These are phyloP conservation scores for Vigna trinervia DNA, from an alignment of 306 rosid species.

Conservation along the genomic window DNA sequence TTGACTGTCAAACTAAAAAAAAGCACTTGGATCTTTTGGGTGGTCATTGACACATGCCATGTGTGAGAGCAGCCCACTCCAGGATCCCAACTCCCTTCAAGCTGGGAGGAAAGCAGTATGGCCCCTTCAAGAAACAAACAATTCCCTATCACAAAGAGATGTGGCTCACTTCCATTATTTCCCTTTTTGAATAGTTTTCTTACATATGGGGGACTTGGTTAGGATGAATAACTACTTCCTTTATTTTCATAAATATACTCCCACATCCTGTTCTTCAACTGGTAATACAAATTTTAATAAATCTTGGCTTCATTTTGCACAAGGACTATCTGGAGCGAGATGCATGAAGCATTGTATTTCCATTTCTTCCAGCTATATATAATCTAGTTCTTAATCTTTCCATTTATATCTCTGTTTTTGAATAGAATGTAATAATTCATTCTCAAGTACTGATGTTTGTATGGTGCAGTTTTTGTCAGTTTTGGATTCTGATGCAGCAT, in stretches of 20 bases:
- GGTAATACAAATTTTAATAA: conserved; percentile 28
- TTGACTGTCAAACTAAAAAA: conserved; percentile 21
- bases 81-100: background rate
- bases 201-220: background rate
- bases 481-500: conserved; percentile 86
- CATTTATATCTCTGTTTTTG: background rate
- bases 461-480: conserved; percentile 83
- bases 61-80: background rate
- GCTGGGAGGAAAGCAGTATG: conserved; percentile 1
- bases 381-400: background rate
- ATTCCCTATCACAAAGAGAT: background rate
- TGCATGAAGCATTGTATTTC: conserved; percentile 25
- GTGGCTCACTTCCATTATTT: background rate
- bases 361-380: conserved; percentile 16
- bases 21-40: conserved; percentile 3
- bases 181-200: background rate
- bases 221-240: background rate
- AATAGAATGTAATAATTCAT: background rate
- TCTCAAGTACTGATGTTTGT: conserved; percentile 42
- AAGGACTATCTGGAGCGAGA: conserved; percentile 25
- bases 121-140: background rate
- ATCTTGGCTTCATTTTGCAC: conserved; percentile 27
- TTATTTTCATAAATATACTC: background rate
- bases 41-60: background rate
- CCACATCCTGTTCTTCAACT: background rate